Evolutionary conservation across 2,329 filamentous ascomycete species (phyloP).

Genomic region (Penicillium olsonii): DNA sequence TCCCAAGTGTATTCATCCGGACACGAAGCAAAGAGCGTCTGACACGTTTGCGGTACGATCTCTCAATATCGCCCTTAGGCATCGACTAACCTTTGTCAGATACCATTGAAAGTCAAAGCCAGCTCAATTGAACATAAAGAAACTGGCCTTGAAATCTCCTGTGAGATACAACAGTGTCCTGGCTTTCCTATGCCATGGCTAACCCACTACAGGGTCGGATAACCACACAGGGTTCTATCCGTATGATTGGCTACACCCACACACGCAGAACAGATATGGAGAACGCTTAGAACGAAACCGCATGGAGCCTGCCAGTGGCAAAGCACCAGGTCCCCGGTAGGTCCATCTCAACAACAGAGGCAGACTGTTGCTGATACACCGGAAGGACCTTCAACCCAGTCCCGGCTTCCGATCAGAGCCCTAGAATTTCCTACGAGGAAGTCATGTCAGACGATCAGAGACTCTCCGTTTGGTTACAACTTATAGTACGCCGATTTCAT

Average conservation of each 20-base stretch:
- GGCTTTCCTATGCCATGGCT: conserved; percentile 10
- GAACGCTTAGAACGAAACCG: conserved; percentile 11
- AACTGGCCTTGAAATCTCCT: conserved; percentile 51
- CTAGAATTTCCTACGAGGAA: conserved; percentile 60
- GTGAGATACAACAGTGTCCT: conserved; percentile 39
- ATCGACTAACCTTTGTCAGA: conserved; percentile 36
- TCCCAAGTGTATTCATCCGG: conserved; percentile 64
- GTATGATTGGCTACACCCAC: conserved; percentile 61
- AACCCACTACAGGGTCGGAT: conserved; percentile 60
- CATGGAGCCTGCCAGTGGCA: background rate
- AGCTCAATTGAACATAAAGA: conserved; percentile 32
- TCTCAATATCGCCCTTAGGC: background rate
- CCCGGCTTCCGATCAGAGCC: conserved; percentile 43
- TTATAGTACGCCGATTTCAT: conserved; percentile 50
- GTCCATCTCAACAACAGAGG: background rate
- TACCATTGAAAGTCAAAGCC: conserved; percentile 48
- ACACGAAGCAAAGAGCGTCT: conserved; percentile 68
- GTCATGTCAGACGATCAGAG: conserved; percentile 61
- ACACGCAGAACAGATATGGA: conserved; percentile 37
- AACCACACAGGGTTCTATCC: conserved; percentile 69
- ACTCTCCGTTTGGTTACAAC: conserved; percentile 63
- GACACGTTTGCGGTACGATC: conserved; percentile 65
- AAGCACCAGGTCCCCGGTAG: background rate
- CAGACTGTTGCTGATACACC: background rate
- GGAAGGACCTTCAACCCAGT: conserved; percentile 17